Evolutionary conservation across 176 grass and related monocot species (phyloP).

Genomic region (Zizania latifolia): DNA sequence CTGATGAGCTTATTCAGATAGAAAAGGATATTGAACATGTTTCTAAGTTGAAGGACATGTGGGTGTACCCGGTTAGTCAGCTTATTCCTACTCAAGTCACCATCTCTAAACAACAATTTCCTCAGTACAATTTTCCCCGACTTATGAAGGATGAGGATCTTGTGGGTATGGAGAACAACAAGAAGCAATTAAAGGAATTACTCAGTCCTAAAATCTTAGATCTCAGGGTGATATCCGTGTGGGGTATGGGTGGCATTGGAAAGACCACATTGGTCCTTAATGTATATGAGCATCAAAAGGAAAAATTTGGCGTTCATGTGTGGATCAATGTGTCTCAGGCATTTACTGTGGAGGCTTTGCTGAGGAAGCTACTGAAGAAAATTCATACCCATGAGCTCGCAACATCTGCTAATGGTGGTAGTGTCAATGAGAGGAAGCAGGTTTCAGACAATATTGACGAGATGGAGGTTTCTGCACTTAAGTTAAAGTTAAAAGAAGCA

Average conservation of each 20-base stretch:
- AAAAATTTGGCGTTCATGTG: background rate
- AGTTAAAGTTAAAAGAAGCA: background rate
- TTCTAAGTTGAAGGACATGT: conserved; percentile 13
- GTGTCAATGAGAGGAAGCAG: background rate
- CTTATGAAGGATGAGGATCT: conserved; percentile 16
- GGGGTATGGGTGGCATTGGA: conserved; percentile 32
- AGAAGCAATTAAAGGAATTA: background rate
- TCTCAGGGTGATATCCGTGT: conserved; percentile 14
- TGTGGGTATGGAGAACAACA: background rate
- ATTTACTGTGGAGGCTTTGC: background rate
- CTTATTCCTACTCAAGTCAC: conserved; percentile 7
- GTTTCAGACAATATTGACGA: background rate
- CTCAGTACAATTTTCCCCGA: background rate
- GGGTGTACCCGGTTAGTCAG: background rate
- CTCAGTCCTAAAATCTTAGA: background rate
- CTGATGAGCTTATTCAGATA: background rate
- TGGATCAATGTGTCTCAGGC: conserved; percentile 17
- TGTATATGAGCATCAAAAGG: conserved; percentile 4
- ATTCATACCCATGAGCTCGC: background rate
- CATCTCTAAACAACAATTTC: background rate
- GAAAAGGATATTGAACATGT: conserved; percentile 21
- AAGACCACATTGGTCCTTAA: conserved; percentile 21
- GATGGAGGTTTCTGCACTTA: background rate
- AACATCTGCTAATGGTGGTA: background rate
- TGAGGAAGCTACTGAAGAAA: background rate